Evolutionary conservation across 1,284 basidiomycete species (phyloP).

Genomic region (Papiliotrema fonsecae): DNA sequence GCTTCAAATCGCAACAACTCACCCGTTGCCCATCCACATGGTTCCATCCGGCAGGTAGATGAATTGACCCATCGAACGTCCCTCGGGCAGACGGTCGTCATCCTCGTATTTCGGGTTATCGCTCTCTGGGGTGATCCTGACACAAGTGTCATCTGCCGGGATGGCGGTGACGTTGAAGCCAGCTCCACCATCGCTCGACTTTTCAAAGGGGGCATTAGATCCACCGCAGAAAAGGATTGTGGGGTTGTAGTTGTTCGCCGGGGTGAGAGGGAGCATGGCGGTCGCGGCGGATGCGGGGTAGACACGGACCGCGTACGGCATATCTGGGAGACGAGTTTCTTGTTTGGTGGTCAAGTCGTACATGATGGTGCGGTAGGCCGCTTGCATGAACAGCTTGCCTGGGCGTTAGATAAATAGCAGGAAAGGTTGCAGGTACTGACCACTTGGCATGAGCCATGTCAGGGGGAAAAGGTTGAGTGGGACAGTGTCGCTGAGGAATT

Average conservation of each 20-base stretch:
- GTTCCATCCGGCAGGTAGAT: constrained; percentile 47
- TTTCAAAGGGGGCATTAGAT: constrained; percentile 51
- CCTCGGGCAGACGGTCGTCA: constrained; percentile 67
- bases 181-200: constrained; percentile 40
- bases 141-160: constrained; percentile 46
- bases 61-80: constrained; percentile 75
- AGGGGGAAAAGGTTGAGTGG: constrained; percentile 86
- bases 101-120: constrained; percentile 54
- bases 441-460: constrained; percentile 75
- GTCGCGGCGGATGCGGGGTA: constrained; percentile 88
- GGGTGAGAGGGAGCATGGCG: constrained; percentile 85
- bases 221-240: constrained; percentile 88
- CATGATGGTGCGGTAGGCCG: constrained; percentile 49
- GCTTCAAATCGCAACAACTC: constrained; percentile 1
- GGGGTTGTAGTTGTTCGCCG: constrained; percentile 79
- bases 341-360: constrained; percentile 37
- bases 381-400: constrained; percentile 63
- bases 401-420: constrained; percentile 1
- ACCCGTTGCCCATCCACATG: constrained; percentile 58
- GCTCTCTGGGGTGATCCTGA: constrained; percentile 73
- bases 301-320: constrained; percentile 64
- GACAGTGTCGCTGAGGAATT: constrained; percentile 78
- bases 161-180: constrained; percentile 44
- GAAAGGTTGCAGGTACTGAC: constrained; percentile 49
- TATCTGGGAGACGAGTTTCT: constrained; percentile 40